Conservation (phyloP, 768 basidiomycete genomes). For the Lactarius hatsudake region DNA sequence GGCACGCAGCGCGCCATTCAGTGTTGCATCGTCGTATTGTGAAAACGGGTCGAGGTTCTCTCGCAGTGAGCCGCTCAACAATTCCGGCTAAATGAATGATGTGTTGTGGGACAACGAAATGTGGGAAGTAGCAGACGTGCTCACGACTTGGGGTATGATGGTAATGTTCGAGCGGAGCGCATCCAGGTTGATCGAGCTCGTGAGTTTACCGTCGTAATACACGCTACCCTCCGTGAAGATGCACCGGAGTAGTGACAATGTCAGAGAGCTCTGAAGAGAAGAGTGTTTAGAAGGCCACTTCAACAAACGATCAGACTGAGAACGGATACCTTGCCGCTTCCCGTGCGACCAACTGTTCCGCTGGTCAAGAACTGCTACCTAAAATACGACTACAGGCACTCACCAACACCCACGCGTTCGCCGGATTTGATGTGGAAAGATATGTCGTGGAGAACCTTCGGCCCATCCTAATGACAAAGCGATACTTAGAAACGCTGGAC, state of each 20-base stretch:
- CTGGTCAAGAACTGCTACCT: slow-evolving; percentile 2
- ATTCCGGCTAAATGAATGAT: slow-evolving; percentile 38
- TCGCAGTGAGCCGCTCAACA: slow-evolving; percentile 55
- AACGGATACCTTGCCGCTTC: slow-evolving; percentile 46
- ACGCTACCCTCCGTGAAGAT: slow-evolving; percentile 53
- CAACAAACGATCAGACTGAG: slow-evolving; percentile 17
- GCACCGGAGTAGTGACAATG: slow-evolving; percentile 52
- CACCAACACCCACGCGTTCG: slow-evolving; percentile 55
- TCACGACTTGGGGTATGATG: slow-evolving; percentile 56
- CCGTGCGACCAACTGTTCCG: slow-evolving; percentile 53
- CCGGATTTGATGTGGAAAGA: slow-evolving; percentile 52
- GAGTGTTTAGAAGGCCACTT: background rate
- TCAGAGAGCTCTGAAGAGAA: slow-evolving; percentile 43
- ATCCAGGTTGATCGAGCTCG: slow-evolving; percentile 49
- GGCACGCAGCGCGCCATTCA: slow-evolving; percentile 48
- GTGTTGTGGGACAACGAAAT: slow-evolving; percentile 18
- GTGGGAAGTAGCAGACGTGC: slow-evolving; percentile 21
- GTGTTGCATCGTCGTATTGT: slow-evolving; percentile 50
- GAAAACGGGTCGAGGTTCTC: slow-evolving; percentile 61
- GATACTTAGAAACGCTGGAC: slow-evolving; percentile 40
- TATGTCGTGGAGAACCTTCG: slow-evolving; percentile 53
- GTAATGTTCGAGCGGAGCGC: slow-evolving; percentile 52
- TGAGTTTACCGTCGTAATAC: slow-evolving; percentile 49
- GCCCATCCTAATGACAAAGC: slow-evolving; percentile 41
- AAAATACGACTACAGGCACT: slow-evolving; percentile 20